These are phyloP conservation scores for Chalciporus sphaerocephalus DNA, from an alignment of 768 basidiomycete species.

Conservation along the genomic window DNA sequence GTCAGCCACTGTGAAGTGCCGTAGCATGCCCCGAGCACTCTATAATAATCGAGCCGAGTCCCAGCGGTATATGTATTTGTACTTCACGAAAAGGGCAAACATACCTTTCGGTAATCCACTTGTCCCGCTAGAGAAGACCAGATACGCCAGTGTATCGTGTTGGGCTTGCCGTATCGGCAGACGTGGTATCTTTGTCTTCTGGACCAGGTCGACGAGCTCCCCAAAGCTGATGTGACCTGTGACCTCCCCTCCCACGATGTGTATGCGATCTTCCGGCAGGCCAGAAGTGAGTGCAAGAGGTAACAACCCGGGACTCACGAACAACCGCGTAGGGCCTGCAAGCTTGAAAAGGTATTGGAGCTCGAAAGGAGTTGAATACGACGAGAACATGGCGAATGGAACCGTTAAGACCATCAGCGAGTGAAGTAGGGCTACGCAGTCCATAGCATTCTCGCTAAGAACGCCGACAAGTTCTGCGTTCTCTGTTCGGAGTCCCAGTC, in stretches of 20 bases:
- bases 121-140: constrained; percentile 76
- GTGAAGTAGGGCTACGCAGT: constrained; percentile 49
- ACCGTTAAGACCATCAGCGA: constrained; percentile 45
- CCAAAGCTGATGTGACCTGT: constrained; percentile 42
- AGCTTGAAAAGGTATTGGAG: constrained; percentile 47
- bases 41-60: not conserved
- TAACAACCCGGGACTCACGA: constrained; percentile 47
- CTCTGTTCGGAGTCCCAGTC: constrained; percentile 47
- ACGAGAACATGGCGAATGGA: constrained; percentile 52
- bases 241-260: constrained; percentile 43
- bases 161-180: constrained; percentile 43
- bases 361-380: constrained; percentile 54
- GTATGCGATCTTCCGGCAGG: constrained; percentile 40
- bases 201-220: constrained; percentile 41
- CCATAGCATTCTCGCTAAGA: constrained; percentile 63
- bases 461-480: constrained; percentile 63
- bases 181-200: constrained; percentile 35
- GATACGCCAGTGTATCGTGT: constrained; percentile 58
- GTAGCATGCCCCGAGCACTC: not conserved
- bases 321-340: constrained; percentile 48
- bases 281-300: constrained; percentile 37
- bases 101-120: constrained; percentile 72
- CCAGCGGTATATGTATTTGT: not conserved
- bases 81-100: not conserved
- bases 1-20: too few relatives aligned